Conservation (phyloP, 108 stramenopile genomes). For the Discostella stelligeroides region DNA sequence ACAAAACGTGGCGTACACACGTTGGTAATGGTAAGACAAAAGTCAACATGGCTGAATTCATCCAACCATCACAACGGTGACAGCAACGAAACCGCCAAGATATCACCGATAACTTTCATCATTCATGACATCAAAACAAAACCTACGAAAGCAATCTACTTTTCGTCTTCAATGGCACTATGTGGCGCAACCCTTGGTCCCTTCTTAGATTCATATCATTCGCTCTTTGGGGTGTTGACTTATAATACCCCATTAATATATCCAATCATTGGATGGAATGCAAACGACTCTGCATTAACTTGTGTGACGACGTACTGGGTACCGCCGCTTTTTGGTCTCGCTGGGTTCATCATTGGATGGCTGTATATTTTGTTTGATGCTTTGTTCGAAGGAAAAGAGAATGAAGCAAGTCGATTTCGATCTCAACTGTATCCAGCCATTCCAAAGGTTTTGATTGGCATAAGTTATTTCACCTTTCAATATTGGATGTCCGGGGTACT, state of each 20-base stretch:
- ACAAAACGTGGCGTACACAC: too few species aligned
- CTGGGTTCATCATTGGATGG: conserved; percentile 88
- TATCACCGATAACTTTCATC: conserved; percentile 18
- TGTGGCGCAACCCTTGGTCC: conserved; percentile 85
- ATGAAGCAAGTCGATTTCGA: conserved; percentile 15
- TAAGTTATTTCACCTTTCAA: conserved; percentile 85
- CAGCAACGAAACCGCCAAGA: background rate
- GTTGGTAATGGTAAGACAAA: background rate
- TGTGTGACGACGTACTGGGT: conserved; percentile 84
- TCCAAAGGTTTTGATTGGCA: conserved; percentile 70
- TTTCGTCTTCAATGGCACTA: conserved; percentile 64
- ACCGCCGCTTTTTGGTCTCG: conserved; percentile 80
- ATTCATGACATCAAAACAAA: conserved; percentile 17
- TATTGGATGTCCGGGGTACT: conserved; percentile 85
- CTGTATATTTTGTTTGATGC: conserved; percentile 74
- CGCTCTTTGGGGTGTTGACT: conserved; percentile 74
- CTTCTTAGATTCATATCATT: conserved; percentile 85
- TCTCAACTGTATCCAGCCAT: conserved; percentile 19
- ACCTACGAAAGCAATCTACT: conserved; percentile 41
- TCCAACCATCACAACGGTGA: conserved; percentile 16
- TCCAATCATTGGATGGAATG: conserved; percentile 53
- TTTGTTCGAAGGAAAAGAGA: conserved; percentile 9
- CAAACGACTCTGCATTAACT: conserved; percentile 45
- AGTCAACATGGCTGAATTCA: background rate
- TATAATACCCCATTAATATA: conserved; percentile 71